These are phyloP conservation scores for Scheffersomyces parashehatae DNA, from an alignment of 1,139 yeast species.

Conservation along the genomic window DNA sequence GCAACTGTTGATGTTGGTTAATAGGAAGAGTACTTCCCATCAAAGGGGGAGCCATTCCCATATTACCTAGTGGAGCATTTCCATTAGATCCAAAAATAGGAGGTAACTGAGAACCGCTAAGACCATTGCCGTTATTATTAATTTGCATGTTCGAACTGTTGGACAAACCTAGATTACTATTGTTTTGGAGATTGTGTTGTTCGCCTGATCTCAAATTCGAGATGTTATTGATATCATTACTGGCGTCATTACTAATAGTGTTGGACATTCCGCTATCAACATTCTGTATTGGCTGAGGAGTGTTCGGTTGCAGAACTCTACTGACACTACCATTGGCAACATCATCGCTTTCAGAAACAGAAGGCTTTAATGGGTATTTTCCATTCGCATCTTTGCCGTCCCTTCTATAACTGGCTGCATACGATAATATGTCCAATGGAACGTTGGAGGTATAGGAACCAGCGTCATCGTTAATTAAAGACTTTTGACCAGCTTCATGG, in stretches of 20 bases:
- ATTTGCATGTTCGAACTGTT: background rate
- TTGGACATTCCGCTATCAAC: background rate
- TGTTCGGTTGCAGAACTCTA: background rate
- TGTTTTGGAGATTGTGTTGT: background rate
- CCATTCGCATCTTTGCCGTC: slow-evolving; percentile 4
- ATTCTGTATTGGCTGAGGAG: background rate
- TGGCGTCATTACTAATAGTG: background rate
- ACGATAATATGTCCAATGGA: slow-evolving; percentile 38
- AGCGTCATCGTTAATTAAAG: slow-evolving; percentile 15
- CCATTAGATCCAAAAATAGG: background rate
- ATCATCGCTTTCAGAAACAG: background rate
- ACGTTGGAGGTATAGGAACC: slow-evolving; percentile 15
- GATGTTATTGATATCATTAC: background rate
- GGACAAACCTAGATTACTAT: background rate
- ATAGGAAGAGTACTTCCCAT: background rate
- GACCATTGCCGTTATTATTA: background rate
- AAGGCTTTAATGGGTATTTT: background rate
- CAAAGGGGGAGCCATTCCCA: background rate
- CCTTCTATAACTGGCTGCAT: slow-evolving; percentile 33
- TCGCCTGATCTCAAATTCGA: background rate
- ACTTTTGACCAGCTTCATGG: slow-evolving; percentile 5
- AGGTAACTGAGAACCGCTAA: background rate
- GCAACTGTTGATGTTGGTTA: background rate
- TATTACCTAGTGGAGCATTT: background rate
- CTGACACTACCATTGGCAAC: background rate